A percentile compares a stretch with the other conserved stretches of the same genome.
phyloP scores from a whole-genome alignment of 2,329 filamentous ascomycete genomes.

The Cladosporium sp. region DNA sequence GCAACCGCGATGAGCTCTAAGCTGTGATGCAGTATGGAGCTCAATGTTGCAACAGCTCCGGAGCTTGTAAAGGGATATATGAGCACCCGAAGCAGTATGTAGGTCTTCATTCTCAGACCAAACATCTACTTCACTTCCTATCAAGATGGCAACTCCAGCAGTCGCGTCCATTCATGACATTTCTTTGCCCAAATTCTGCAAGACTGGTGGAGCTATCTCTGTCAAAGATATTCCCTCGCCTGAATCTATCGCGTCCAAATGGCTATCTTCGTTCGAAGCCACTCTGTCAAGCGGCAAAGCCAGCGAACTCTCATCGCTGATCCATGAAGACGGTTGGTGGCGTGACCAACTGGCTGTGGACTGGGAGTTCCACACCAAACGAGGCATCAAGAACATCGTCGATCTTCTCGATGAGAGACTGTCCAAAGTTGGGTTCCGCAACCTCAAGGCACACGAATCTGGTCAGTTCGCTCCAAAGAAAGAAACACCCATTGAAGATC shows the following conservation, averaged over 20 bases:
- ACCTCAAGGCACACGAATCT: slow-evolving; percentile 35
- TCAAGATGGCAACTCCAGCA: slow-evolving; percentile 1
- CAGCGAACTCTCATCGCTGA: slow-evolving; percentile 29
- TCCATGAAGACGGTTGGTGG: slow-evolving; percentile 51
- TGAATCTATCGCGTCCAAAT: slow-evolving; percentile 24
- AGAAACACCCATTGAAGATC: slow-evolving; percentile 39
- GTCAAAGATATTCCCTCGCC: slow-evolving; percentile 16
- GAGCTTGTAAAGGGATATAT: not conserved
- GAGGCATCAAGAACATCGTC: slow-evolving; percentile 40
- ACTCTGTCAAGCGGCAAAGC: slow-evolving; percentile 22
- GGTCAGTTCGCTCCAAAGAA: slow-evolving; percentile 45
- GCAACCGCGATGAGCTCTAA: not conserved
- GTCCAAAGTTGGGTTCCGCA: slow-evolving; percentile 31
- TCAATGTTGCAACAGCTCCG: not conserved
- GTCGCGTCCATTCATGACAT: slow-evolving; percentile 22
- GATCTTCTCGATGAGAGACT: slow-evolving; percentile 37
- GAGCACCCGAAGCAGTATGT: not conserved
- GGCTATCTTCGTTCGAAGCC: slow-evolving; percentile 27
- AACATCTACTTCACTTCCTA: not conserved
- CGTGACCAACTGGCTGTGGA: slow-evolving; percentile 55
- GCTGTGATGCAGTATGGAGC: not conserved
- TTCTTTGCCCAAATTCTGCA: slow-evolving; percentile 25
- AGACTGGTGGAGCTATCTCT: slow-evolving; percentile 16
- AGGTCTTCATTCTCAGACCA: not conserved
- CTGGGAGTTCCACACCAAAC: slow-evolving; percentile 53